Conservation (phyloP, 805 yeast species). For the Saturnispora ahearnii region DNA sequence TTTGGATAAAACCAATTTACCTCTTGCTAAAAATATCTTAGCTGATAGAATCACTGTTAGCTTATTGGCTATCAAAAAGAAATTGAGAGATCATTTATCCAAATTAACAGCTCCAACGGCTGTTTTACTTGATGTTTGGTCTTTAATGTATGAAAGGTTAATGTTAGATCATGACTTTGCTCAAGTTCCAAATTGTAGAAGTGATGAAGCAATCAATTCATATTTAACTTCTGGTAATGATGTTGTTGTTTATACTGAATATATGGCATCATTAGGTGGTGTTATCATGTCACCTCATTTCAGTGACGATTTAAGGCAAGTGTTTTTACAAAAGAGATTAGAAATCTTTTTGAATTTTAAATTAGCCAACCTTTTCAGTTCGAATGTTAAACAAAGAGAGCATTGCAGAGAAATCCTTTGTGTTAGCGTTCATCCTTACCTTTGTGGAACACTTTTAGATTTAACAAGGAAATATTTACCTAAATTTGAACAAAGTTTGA, state of each 20-base stretch:
- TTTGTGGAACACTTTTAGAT: slow-evolving; percentile 20
- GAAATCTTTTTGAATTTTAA: slow-evolving; percentile 18
- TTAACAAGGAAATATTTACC: slow-evolving; percentile 17
- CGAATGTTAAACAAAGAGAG: slow-evolving; percentile 41
- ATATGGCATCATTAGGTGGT: slow-evolving; percentile 63
- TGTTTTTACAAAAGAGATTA: slow-evolving; percentile 23
- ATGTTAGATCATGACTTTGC: slow-evolving; percentile 13
- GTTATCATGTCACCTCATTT: slow-evolving; percentile 36
- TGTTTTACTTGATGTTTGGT: slow-evolving; percentile 35
- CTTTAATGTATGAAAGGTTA: slow-evolving; percentile 34
- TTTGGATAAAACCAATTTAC: slow-evolving; percentile 25
- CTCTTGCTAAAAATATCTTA: slow-evolving; percentile 36
- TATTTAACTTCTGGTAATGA: slow-evolving; percentile 9
- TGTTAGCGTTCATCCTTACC: slow-evolving; percentile 38
- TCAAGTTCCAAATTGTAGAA: not conserved
- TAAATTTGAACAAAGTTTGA: slow-evolving; percentile 20
- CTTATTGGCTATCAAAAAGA: slow-evolving; percentile 63
- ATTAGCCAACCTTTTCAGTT: slow-evolving; percentile 19
- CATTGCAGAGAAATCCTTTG: slow-evolving; percentile 61
- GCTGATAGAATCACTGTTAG: slow-evolving; percentile 60
- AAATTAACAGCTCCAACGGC: slow-evolving; percentile 28
- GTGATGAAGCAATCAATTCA: not conserved
- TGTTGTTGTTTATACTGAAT: slow-evolving; percentile 53
- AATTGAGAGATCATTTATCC: slow-evolving; percentile 38
- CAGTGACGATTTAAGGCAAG: slow-evolving; percentile 20